phyloP scores from a whole-genome alignment of 352 stramenopile genomes.

The Globisporangium viniferum region DNA sequence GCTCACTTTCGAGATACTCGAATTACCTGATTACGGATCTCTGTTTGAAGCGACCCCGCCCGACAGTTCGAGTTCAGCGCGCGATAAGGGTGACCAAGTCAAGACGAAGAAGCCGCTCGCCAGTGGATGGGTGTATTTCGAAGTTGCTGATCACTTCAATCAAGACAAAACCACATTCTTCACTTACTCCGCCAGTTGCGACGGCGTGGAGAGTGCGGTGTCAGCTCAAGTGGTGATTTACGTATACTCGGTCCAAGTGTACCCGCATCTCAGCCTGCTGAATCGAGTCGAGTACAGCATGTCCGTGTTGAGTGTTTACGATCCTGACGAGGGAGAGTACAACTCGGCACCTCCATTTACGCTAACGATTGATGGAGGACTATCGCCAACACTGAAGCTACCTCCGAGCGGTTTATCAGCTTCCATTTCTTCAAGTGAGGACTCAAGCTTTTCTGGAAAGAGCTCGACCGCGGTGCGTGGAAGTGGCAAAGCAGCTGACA shows the following conservation, averaged over 20 bases:
- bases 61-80: neutral
- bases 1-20: conserved; percentile 9
- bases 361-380: conserved; percentile 13
- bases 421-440: neutral
- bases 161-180: conserved; percentile 12
- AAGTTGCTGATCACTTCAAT: conserved; percentile 6
- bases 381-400: conserved; percentile 13
- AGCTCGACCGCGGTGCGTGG: conserved; percentile 3
- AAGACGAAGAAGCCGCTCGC: neutral
- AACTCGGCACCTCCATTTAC: conserved; percentile 25
- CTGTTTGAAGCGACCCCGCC: conserved; percentile 1
- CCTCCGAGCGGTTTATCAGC: conserved; percentile 3
- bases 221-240: conserved; percentile 1
- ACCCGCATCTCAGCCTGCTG: conserved; percentile 23
- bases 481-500: conserved; percentile 13
- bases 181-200: conserved; percentile 9
- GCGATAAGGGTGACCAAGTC: neutral
- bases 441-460: neutral
- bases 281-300: conserved; percentile 23
- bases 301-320: conserved; percentile 17
- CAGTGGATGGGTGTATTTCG: conserved; percentile 12
- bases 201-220: conserved; percentile 3
- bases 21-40: conserved; percentile 12
- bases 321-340: conserved; percentile 34
- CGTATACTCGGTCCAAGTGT: conserved; percentile 11